Conservation (phyloP, 1,284 basidiomycete genomes). For the Cystobasidium sp. region DNA sequence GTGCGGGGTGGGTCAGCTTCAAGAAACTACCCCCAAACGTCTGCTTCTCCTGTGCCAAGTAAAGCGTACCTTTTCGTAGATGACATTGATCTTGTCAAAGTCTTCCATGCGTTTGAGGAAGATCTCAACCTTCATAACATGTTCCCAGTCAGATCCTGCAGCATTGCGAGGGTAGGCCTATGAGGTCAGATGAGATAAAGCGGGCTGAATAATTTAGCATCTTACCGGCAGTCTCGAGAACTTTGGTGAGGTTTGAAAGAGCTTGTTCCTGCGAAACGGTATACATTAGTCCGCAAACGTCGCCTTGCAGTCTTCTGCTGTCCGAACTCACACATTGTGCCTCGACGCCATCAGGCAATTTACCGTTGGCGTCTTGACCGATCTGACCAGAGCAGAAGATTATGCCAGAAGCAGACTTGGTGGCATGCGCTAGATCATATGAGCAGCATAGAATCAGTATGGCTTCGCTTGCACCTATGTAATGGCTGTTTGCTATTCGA, state of each 20-base stretch:
- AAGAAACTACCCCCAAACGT: neutral
- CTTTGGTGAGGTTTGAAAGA: constrained; percentile 23
- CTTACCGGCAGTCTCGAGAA: constrained; percentile 31
- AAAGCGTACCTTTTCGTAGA: constrained; percentile 14
- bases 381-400: constrained; percentile 68
- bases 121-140: constrained; percentile 29
- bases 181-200: neutral
- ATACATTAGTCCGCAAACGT: neutral
- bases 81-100: constrained; percentile 41
- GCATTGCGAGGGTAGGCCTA: neutral
- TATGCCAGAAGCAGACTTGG: constrained; percentile 63
- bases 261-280: constrained; percentile 2
- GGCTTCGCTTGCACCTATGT: neutral
- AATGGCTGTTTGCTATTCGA: neutral
- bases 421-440: constrained; percentile 61
- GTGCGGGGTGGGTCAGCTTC: constrained; percentile 8
- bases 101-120: constrained; percentile 41
- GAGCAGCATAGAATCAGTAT: neutral
- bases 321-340: constrained; percentile 63
- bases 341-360: constrained; percentile 64
- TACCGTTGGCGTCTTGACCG: constrained; percentile 57
- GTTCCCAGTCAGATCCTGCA: constrained; percentile 32
- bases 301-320: neutral
- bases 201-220: neutral
- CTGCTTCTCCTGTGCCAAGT: neutral